Conservation (phyloP, 352 stramenopile species). For the Globisporangium barbulae region DNA sequence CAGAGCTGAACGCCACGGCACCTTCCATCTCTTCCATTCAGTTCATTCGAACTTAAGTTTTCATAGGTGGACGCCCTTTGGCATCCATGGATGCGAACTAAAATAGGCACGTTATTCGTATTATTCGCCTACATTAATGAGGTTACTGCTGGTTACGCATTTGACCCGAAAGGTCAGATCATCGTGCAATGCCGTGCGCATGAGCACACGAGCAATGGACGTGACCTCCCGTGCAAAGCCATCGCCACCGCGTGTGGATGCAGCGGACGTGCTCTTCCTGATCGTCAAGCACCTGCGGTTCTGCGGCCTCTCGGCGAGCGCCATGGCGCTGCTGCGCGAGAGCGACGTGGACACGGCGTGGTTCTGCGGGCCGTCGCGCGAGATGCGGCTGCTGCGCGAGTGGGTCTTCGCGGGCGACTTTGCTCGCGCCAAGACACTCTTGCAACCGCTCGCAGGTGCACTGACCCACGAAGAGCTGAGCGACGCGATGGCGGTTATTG, state of each 20-base stretch:
- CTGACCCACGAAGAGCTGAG: conserved; percentile 19
- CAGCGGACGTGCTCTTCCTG: conserved; percentile 47
- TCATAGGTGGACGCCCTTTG: not conserved
- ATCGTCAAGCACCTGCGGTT: conserved; percentile 44
- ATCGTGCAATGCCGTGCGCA: not conserved
- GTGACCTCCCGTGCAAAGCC: not conserved
- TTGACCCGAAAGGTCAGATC: not conserved
- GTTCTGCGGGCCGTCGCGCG: conserved; percentile 45
- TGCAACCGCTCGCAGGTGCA: conserved; percentile 30
- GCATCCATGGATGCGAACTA: too few relatives aligned
- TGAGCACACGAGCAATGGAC: conserved; percentile 2
- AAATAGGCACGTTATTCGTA: too few relatives aligned
- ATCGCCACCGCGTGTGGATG: not conserved
- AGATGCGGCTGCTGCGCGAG: conserved; percentile 47
- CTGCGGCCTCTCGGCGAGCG: conserved; percentile 32
- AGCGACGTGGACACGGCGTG: conserved; percentile 52
- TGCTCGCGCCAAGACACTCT: conserved; percentile 26
- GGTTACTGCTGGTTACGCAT: not conserved
- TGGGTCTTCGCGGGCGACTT: conserved; percentile 56
- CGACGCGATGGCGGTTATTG: conserved; percentile 19
- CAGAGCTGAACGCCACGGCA: not conserved
- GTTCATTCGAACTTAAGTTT: not conserved
- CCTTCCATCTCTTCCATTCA: not conserved
- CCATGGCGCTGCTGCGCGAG: conserved; percentile 48
- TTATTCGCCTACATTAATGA: not conserved